A percentile compares a stretch with the other conserved stretches of the same genome.
phyloP scores from a whole-genome alignment of 169 alveolate genomes.

The Condylostoma magnum region DNA sequence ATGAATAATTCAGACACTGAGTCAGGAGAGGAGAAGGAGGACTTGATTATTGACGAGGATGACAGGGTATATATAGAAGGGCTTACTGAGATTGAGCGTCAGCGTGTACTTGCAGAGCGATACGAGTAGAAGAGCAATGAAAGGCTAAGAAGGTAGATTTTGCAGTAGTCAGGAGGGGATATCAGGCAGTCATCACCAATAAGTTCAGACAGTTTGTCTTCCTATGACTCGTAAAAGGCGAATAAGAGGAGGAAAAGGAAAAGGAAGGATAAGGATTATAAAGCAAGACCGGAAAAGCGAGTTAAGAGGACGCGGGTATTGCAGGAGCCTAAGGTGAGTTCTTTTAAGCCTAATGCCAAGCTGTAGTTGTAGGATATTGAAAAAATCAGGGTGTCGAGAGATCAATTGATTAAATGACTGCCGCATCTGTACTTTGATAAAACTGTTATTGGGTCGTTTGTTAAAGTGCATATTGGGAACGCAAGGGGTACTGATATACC shows the following conservation, averaged over 20 bases:
- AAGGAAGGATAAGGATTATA: no score
- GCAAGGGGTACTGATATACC: neutral
- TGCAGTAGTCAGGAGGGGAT: no score
- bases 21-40: slow-evolving; percentile 13
- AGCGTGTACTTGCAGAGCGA: neutral
- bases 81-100: neutral
- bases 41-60: neutral
- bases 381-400: slow-evolving; percentile 16
- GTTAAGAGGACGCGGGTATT: no score
- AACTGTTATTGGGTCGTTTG: slow-evolving; percentile 25
- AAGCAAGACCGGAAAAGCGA: no score
- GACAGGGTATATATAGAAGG: neutral
- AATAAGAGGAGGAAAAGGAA: no score
- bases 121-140: neutral
- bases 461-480: slow-evolving; percentile 15
- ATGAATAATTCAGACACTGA: slow-evolving; percentile 23
- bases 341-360: no score
- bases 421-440: slow-evolving; percentile 14
- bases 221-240: no score
- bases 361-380: slow-evolving; percentile 22
- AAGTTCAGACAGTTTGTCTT: no score
- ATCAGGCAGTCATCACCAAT: no score
- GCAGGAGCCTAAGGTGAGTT: no score
- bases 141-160: no score
- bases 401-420: neutral